Evolutionary conservation across 441 rosid species (phyloP), one percentile per base, ranked within the genome.

Genomic region (Populus hybrid): DNA sequence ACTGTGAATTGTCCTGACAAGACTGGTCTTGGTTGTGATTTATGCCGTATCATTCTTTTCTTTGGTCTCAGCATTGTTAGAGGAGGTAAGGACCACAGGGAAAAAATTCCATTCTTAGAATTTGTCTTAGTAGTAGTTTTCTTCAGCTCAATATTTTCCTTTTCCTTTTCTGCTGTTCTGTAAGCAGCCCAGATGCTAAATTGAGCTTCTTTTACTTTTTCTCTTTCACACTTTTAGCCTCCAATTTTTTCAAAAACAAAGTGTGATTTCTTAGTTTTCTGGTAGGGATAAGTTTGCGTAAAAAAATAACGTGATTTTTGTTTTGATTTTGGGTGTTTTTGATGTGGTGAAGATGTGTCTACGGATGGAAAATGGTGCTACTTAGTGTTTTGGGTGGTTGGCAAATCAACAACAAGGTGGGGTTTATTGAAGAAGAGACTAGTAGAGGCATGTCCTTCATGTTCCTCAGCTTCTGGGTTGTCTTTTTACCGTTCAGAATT

Each of bases 301-400:
- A 10, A 14, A 32, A 68, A 34, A 16, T 24, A 20, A 40, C 16
- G 63, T 46, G 73, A 18, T 35, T 67, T 50, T 67, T 23, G 28
- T 53, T 26, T 21, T 67, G 42, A 6, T 67, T 68, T 72, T 67
- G 10, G 36, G 38, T 40, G 16, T 40, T 80, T 78, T 38, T 74
- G 78, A 16, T 72, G n/a, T 70, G 64, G 67, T 84, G 87, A 81
- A 95, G 99, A 95, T 89, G 79, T 93, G 36, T 88, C 96, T 2
- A 95, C 99, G 61, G 99, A 95, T 72, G 99, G 99, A n/a, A 95
- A 89, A 85, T 95, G 99, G 99, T 95, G 99, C 77, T 95, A 85
- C 84, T 20, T 95, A 82, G 91, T 95, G 76, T 90, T 95, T 71
- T 95, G 99, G 98, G 99, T 95, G 79, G 83, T 84, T 42, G 93